A percentile compares a stretch with the other conserved stretches of the same genome.
Conservation (phyloP, 108 stramenopile genomes). For the Fistulifera solaris region DNA sequence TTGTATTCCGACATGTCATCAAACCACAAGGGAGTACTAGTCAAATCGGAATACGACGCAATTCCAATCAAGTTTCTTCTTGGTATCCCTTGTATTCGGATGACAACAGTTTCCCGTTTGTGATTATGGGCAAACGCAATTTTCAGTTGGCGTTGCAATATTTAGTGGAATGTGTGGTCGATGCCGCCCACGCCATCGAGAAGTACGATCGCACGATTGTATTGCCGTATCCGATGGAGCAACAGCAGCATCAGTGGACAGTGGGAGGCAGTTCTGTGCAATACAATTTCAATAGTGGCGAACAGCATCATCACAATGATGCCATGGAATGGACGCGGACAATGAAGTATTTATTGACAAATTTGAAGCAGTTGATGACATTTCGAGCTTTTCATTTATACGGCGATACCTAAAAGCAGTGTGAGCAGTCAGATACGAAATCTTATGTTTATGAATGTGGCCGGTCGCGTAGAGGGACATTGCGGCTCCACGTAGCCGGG, state of each 20-base stretch:
- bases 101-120: slow-evolving; percentile 19
- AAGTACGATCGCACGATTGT: slow-evolving; percentile 57
- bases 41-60: slow-evolving; percentile 50
- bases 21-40: slow-evolving; percentile 60
- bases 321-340: slow-evolving; percentile 69
- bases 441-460: too few species aligned
- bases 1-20: slow-evolving; percentile 37
- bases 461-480: too few species aligned
- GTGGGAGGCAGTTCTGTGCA: slow-evolving; percentile 49
- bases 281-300: slow-evolving; percentile 21
- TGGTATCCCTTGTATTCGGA: slow-evolving; percentile 32
- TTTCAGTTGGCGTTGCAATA: slow-evolving; percentile 64
- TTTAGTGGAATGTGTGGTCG: slow-evolving; percentile 51
- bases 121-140: slow-evolving; percentile 56
- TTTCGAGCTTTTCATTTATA: slow-evolving; percentile 42
- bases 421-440: not conserved
- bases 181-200: slow-evolving; percentile 37
- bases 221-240: slow-evolving; percentile 51
- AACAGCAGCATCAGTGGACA: slow-evolving; percentile 1
- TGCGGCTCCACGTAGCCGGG: too few species aligned
- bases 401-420: slow-evolving; percentile 17
- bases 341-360: slow-evolving; percentile 68
- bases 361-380: slow-evolving; percentile 62
- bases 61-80: slow-evolving; percentile 2
- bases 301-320: slow-evolving; percentile 8